A percentile compares a stretch with the other conserved stretches of the same genome.
Evolutionary conservation across 352 stramenopile species (phyloP).

Genomic region (Thalassiosira hispida): DNA sequence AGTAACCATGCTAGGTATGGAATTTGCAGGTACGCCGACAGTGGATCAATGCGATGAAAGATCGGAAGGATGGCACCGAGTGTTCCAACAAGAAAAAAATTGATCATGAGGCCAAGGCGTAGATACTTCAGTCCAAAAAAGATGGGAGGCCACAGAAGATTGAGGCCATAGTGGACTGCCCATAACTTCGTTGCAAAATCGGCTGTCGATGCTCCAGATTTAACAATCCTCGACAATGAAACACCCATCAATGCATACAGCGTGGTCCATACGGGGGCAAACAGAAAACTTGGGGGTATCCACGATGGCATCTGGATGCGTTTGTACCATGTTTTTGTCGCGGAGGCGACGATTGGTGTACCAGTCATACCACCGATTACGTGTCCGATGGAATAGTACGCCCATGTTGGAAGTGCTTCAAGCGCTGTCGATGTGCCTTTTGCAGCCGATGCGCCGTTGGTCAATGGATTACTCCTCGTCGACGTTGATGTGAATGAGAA

Average conservation of each 20-base stretch:
- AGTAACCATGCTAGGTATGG: constrained; percentile 70
- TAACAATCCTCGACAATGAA: constrained; percentile 45
- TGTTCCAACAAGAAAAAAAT: constrained; percentile 53
- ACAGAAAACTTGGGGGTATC: constrained; percentile 68
- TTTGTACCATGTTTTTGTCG: constrained; percentile 65
- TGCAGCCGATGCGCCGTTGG: background rate
- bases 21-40: constrained; percentile 56
- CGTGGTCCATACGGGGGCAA: constrained; percentile 68
- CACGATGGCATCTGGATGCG: constrained; percentile 61
- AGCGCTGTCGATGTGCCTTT: constrained; percentile 11
- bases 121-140: constrained; percentile 73
- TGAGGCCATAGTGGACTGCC: constrained; percentile 43
- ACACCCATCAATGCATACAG: constrained; percentile 72
- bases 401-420: constrained; percentile 19
- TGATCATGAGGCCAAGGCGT: constrained; percentile 56
- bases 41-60: constrained; percentile 55
- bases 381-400: constrained; percentile 48
- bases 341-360: constrained; percentile 56
- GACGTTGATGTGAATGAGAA: background rate
- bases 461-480: background rate
- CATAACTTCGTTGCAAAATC: constrained; percentile 11
- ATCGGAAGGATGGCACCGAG: constrained; percentile 48
- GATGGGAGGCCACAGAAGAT: constrained; percentile 71
- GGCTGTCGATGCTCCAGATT: background rate
- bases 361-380: constrained; percentile 50